Evolutionary conservation across 1,139 yeast species (phyloP).

Genomic region (Kazachstania sp.): DNA sequence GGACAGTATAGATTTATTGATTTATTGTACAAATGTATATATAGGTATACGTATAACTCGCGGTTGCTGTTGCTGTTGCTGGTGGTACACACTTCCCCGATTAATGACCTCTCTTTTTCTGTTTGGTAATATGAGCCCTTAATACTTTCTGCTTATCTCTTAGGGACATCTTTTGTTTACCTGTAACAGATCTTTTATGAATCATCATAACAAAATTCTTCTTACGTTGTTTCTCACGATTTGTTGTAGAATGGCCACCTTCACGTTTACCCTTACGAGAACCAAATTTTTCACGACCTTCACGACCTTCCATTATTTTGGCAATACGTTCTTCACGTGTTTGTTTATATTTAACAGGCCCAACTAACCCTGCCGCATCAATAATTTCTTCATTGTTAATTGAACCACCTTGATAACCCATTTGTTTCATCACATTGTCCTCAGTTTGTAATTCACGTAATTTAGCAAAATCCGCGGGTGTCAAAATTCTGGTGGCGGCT

Average conservation of each 20-base stretch:
- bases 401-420: slow-evolving; percentile 37
- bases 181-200: slow-evolving; percentile 88
- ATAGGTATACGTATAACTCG: too few relatives aligned
- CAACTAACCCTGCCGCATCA: slow-evolving; percentile 71
- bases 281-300: slow-evolving; percentile 85
- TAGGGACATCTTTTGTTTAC: slow-evolving; percentile 81
- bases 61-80: too few relatives aligned
- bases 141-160: slow-evolving; percentile 84
- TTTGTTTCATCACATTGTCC: slow-evolving; percentile 72
- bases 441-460: slow-evolving; percentile 75
- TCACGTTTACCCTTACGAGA: slow-evolving; percentile 80
- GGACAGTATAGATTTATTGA: too few relatives aligned
- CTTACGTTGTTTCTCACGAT: slow-evolving; percentile 92
- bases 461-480: slow-evolving; percentile 97
- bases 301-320: slow-evolving; percentile 80
- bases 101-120: slow-evolving; percentile 66
- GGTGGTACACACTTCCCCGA: too few relatives aligned
- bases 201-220: slow-evolving; percentile 99
- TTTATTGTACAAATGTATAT: too few relatives aligned
- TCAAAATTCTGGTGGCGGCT: slow-evolving; percentile 67
- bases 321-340: slow-evolving; percentile 82
- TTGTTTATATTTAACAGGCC: slow-evolving; percentile 78
- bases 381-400: slow-evolving; percentile 67
- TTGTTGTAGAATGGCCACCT: slow-evolving; percentile 76
- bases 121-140: slow-evolving; percentile 78